Conservation (phyloP, 148 eudicot genomes). For the Amaranthus cruentus region DNA sequence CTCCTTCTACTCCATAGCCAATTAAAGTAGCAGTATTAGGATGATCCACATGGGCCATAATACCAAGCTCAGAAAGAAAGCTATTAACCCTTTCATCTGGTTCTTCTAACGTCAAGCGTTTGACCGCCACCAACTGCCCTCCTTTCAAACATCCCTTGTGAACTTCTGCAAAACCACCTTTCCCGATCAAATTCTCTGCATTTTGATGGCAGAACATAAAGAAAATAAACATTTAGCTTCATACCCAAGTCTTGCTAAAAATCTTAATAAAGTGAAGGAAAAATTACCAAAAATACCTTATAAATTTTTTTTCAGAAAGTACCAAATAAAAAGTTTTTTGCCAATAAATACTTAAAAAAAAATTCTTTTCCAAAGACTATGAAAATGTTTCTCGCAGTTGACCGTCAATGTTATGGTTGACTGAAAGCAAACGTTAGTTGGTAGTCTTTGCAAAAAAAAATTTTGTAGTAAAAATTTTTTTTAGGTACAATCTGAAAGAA, state of each 20-base stretch:
- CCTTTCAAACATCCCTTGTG: slow-evolving; percentile 54
- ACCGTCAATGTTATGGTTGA: too few relatives aligned
- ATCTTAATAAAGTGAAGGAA: too few relatives aligned
- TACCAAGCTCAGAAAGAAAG: slow-evolving; percentile 76
- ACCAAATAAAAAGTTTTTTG: too few relatives aligned
- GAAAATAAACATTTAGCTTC: neutral
- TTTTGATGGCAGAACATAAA: neutral
- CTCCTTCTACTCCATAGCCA: slow-evolving; percentile 79
- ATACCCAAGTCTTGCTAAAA: neutral
- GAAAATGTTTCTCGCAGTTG: too few relatives aligned
- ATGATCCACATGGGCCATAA: slow-evolving; percentile 76
- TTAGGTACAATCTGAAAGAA: too few relatives aligned
- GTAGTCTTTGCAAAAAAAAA: too few relatives aligned
- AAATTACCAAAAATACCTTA: too few relatives aligned
- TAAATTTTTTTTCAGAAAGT: too few relatives aligned
- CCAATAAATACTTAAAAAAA: too few relatives aligned
- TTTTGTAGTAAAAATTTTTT: too few relatives aligned
- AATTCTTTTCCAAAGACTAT: too few relatives aligned
- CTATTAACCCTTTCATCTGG: slow-evolving; percentile 47
- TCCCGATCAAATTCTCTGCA: slow-evolving; percentile 67
- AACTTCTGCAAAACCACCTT: slow-evolving; percentile 80
- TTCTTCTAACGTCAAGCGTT: slow-evolving; percentile 53
- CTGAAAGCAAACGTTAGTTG: too few relatives aligned
- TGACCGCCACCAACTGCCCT: slow-evolving; percentile 66
- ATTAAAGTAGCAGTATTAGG: slow-evolving; percentile 74